These are phyloP conservation scores for Pythium plurisporium DNA, from an alignment of 352 stramenopile genomes.

Conservation along the genomic window DNA sequence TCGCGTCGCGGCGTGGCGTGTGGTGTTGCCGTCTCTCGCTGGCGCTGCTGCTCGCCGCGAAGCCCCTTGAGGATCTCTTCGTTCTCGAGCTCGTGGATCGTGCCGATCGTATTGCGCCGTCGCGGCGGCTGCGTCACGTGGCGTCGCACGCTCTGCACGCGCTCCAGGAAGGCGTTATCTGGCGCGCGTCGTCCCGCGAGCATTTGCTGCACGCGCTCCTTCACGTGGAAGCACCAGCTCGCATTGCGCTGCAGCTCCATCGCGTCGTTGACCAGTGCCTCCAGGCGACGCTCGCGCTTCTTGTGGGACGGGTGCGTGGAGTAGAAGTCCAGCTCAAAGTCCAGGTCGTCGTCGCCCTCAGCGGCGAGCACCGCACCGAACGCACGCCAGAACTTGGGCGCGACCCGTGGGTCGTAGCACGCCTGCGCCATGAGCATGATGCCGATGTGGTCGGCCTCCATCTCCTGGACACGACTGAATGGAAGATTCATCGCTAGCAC, in stretches of 20 bases:
- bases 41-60: conserved; percentile 16
- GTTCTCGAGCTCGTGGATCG: conserved; percentile 56
- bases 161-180: conserved; percentile 37
- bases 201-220: conserved; percentile 50
- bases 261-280: conserved; percentile 38
- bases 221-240: conserved; percentile 55
- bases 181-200: conserved; percentile 22
- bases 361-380: conserved; percentile 33
- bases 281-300: conserved; percentile 45
- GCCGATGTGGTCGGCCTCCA: conserved; percentile 70
- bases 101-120: conserved; percentile 42
- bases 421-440: conserved; percentile 71
- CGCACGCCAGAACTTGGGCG: conserved; percentile 40
- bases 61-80: conserved; percentile 45
- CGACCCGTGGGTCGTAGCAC: conserved; percentile 63
- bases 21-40: not conserved
- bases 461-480: conserved; percentile 58
- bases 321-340: conserved; percentile 53
- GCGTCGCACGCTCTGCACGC: conserved; percentile 28
- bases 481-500: conserved; percentile 44
- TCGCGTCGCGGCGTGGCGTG: not conserved
- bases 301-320: conserved; percentile 65
- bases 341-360: conserved; percentile 26
- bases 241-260: conserved; percentile 35
- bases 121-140: not conserved